Conservation (phyloP, 176 grass and related monocot species). For the Rhynchospora pubera region DNA sequence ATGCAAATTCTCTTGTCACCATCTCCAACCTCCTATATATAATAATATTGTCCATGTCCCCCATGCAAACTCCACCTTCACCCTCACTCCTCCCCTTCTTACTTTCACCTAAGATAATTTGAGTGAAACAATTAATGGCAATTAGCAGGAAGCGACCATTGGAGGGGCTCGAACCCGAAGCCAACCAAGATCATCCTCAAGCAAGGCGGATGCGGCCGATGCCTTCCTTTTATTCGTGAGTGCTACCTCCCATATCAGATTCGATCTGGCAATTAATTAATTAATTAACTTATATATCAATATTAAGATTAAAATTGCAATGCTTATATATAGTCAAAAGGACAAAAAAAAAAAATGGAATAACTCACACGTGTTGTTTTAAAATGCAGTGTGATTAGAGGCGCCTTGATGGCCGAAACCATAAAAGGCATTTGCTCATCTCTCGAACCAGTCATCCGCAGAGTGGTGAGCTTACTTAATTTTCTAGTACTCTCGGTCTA, state of each 20-base stretch:
- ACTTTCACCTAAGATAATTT: not conserved
- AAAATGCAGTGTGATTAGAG: constrained; percentile 19
- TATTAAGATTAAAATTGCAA: not conserved
- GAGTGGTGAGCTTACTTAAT: constrained; percentile 43
- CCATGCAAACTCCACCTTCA: not conserved
- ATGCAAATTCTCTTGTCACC: not conserved
- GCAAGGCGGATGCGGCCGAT: not conserved
- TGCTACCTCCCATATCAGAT: not conserved
- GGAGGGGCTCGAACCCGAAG: not conserved
- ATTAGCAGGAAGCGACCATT: not conserved
- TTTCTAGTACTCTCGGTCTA: not conserved
- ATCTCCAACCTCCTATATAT: not conserved
- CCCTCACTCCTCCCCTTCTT: not conserved
- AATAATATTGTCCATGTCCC: not conserved
- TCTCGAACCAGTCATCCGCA: constrained; percentile 78
- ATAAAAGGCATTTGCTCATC: constrained; percentile 52
- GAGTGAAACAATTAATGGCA: not conserved
- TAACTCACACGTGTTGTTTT: not conserved
- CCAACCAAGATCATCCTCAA: not conserved
- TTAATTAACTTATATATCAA: not conserved
- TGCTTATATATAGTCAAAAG: not conserved
- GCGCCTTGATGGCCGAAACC: constrained; percentile 6
- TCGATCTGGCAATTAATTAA: not conserved
- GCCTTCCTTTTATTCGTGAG: constrained; percentile 13
- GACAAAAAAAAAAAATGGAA: not conserved